Base-by-base conservation (phyloP, 257 asterid genomes). In the Solanum gandarillasii region DNA sequence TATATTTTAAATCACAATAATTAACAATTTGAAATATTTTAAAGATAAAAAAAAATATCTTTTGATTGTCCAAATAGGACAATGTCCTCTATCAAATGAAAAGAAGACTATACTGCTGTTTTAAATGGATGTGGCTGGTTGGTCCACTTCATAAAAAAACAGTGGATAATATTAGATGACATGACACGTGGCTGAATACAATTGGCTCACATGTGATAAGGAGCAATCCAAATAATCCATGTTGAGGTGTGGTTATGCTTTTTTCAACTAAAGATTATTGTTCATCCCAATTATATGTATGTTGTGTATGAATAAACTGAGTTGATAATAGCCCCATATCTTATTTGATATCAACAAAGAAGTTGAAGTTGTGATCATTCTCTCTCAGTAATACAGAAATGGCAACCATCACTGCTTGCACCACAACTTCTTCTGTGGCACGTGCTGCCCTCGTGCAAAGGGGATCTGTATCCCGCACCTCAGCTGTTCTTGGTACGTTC, bases 401-500 rank as follows among this genome's bases (percentile, higher is more conserved):
- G 78, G 78, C 78, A 18, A 89, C 98, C 88, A 87, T 94, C 94
- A 91, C 94, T 11, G 94, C 98, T 70, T 91, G 92, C 94, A 87
- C 94, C 81, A 72, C 98, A 35, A 88, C 96, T 83, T 91, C 98
- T 11, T 91, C 93, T 3, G 31, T 93, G 16, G 91, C 96, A 87
- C 92, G 93, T 91, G 92, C 94, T 68, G 91, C 98, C 89, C 89
- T 93, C 83, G 73, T 92, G 31, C 95, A 87, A 75, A 93, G 89
- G 93, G 90, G 93, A 9, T 58, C 90, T 73, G 62, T 83, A 41
- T 86, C 91, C 60, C 92, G 90, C 21, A 68, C 96, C 52, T 79
- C 93, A 8, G 39, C 90, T 72, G 83, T 93, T 86, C 87, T 94
- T 62, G 96, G 98, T 94, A 90, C 35, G 83, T 39, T 86, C 2